phyloP scores from a whole-genome alignment of 1,284 basidiomycete species.

The Fomitopsis schrenkii region DNA sequence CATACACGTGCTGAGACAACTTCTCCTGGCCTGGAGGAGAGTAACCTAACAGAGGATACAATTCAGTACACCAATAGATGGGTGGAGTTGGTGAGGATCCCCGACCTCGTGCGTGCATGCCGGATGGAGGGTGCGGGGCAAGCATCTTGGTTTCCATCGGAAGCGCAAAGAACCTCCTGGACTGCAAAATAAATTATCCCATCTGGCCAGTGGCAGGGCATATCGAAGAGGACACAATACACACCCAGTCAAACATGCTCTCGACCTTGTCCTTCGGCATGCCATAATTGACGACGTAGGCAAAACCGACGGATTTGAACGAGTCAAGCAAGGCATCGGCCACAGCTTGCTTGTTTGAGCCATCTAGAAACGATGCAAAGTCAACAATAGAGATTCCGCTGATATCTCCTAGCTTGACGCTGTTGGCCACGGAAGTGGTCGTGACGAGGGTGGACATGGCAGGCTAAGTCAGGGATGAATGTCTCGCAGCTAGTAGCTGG shows the following conservation, averaged over 20 bases:
- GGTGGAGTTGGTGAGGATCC: no score
- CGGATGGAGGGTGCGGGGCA: constrained; percentile 53
- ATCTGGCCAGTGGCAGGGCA: no score
- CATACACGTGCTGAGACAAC: constrained; percentile 40
- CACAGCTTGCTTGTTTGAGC: constrained; percentile 12
- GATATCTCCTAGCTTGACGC: background rate
- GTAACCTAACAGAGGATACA: constrained; percentile 33
- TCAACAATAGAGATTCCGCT: constrained; percentile 9
- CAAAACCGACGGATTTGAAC: constrained; percentile 27
- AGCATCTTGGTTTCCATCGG: constrained; percentile 48
- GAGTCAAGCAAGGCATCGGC: constrained; percentile 18
- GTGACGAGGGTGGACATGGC: background rate
- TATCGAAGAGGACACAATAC: background rate
- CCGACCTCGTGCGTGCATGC: constrained; percentile 46
- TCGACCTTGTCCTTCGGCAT: constrained; percentile 35
- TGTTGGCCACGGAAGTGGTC: background rate
- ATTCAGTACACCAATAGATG: background rate
- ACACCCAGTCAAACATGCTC: background rate
- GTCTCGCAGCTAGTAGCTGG: no score
- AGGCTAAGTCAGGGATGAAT: no score
- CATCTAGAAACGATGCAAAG: constrained; percentile 16
- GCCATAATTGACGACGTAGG: constrained; percentile 31
- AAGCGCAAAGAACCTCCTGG: constrained; percentile 47
- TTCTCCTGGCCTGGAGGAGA: constrained; percentile 46
- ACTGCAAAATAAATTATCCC: constrained; percentile 24